Conservation (phyloP, 768 basidiomycete genomes). For the Boletus sp. region DNA sequence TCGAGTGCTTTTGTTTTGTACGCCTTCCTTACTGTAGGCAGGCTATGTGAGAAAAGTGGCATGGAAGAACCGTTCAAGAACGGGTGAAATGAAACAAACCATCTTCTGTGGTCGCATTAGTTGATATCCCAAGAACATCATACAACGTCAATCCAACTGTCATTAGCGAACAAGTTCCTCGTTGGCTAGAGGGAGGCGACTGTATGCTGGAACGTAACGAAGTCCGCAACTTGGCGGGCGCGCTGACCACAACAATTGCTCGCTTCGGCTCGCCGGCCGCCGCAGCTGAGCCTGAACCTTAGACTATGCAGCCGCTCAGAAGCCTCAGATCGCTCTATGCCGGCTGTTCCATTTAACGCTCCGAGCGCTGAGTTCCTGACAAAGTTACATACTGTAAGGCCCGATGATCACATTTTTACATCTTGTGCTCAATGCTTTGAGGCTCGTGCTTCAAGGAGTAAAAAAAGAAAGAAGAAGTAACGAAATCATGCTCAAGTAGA, state of each 20-base stretch:
- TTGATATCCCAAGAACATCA: conserved; percentile 45
- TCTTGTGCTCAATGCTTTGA: too few species aligned
- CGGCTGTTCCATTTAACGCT: background rate
- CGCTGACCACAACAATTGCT: background rate
- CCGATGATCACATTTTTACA: too few species aligned
- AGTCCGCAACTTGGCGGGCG: background rate
- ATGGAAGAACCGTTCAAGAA: background rate
- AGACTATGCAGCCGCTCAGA: background rate
- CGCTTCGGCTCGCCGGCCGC: background rate
- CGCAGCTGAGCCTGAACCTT: background rate
- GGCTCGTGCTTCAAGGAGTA: too few species aligned
- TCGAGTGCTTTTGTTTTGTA: conserved; percentile 67
- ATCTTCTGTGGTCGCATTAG: conserved; percentile 49
- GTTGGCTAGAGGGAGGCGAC: background rate
- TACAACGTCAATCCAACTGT: conserved; percentile 36
- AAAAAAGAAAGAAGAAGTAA: too few species aligned
- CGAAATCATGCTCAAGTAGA: too few species aligned
- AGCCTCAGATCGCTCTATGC: too few species aligned
- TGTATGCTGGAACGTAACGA: background rate
- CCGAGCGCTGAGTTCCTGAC: background rate
- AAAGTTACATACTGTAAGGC: background rate
- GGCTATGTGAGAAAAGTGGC: background rate
- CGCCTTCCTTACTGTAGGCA: conserved; percentile 51
- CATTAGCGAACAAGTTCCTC: conserved; percentile 20
- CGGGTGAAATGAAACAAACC: conserved; percentile 32